These are phyloP conservation scores for Candida quercuum DNA, from an alignment of 805 yeast species.

Conservation along the genomic window DNA sequence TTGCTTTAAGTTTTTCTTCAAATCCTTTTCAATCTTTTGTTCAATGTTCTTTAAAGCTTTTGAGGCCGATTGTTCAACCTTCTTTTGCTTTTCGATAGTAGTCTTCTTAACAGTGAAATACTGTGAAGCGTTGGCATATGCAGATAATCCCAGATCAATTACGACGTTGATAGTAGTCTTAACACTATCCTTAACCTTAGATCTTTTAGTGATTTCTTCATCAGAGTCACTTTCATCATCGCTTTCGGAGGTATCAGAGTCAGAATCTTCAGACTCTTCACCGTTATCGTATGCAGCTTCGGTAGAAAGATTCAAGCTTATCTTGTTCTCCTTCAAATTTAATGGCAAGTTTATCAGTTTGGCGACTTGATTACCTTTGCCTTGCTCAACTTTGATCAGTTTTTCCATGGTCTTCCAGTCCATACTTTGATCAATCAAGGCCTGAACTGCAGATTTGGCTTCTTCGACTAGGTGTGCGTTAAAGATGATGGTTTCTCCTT, in stretches of 20 bases:
- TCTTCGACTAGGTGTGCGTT: constrained; percentile 68
- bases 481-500: constrained; percentile 68
- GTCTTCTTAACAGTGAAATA: constrained; percentile 74
- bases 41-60: constrained; percentile 83
- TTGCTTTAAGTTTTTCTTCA: constrained; percentile 56
- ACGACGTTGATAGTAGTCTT: constrained; percentile 40
- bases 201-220: constrained; percentile 11
- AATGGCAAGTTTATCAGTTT: constrained; percentile 58
- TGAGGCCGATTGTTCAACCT: constrained; percentile 72
- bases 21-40: constrained; percentile 65
- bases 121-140: constrained; percentile 82
- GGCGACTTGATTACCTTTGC: constrained; percentile 61
- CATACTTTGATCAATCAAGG: constrained; percentile 73
- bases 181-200: constrained; percentile 9
- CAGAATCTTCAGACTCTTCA: constrained; percentile 23
- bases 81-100: constrained; percentile 72
- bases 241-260: constrained; percentile 25
- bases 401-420: constrained; percentile 91
- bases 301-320: constrained; percentile 51
- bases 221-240: constrained; percentile 20
- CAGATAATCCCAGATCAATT: constrained; percentile 66
- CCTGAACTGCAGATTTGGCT: constrained; percentile 63
- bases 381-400: constrained; percentile 62
- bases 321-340: constrained; percentile 61
- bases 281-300: constrained; percentile 32